Evolutionary conservation across 805 yeast species (phyloP).

Genomic region (Ogataea chonburiensis): DNA sequence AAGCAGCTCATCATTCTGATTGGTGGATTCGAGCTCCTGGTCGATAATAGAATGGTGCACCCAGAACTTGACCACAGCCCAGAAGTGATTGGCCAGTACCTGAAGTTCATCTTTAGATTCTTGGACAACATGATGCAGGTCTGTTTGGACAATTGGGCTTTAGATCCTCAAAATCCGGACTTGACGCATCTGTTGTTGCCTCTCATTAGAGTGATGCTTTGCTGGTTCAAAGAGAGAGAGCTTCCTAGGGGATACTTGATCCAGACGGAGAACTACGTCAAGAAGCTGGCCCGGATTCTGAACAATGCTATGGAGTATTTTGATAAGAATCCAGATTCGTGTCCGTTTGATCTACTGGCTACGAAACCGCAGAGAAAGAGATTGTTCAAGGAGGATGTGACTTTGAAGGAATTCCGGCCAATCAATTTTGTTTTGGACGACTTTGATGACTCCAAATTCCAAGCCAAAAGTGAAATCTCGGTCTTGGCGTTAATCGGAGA

Average conservation of each 20-base stretch:
- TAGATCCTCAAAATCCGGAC: constrained; percentile 17
- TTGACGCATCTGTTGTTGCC: constrained; percentile 34
- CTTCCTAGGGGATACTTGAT: constrained; percentile 35
- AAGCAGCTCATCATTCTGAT: constrained; percentile 39
- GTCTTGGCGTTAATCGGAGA: constrained; percentile 36
- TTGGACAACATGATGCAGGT: constrained; percentile 35
- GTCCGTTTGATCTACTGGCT: constrained; percentile 9
- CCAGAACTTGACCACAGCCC: constrained; percentile 27
- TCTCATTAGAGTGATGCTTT: constrained; percentile 47
- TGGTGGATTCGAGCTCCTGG: constrained; percentile 38
- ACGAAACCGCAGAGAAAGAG: constrained; percentile 48
- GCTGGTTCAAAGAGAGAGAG: constrained; percentile 57
- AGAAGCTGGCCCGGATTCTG: constrained; percentile 21
- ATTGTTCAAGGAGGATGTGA: constrained; percentile 64
- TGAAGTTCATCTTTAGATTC: constrained; percentile 43
- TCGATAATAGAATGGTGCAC: constrained; percentile 27
- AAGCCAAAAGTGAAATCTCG: constrained; percentile 32
- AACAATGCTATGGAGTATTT: constrained; percentile 22
- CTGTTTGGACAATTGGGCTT: constrained; percentile 26
- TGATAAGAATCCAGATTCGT: constrained; percentile 10
- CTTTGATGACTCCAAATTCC: constrained; percentile 54
- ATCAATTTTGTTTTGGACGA: constrained; percentile 55
- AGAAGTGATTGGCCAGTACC: constrained; percentile 29
- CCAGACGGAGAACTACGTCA: constrained; percentile 20
- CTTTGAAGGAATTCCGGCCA: constrained; percentile 57